phyloP scores from a whole-genome alignment of 768 basidiomycete genomes.

The Auriscalpium vulgare region DNA sequence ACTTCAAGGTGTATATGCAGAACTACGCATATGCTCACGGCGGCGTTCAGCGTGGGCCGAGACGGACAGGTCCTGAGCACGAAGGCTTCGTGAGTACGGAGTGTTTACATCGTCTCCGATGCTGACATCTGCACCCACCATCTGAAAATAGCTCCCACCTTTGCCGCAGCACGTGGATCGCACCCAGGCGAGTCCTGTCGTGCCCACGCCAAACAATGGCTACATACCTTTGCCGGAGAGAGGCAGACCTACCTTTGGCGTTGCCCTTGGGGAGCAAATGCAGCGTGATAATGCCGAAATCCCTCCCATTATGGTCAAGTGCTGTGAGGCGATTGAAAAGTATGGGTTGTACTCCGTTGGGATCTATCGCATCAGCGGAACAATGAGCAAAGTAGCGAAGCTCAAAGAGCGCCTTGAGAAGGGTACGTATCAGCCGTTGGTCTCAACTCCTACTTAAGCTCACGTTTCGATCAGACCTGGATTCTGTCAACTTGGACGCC shows the following conservation, averaged over 20 bases:
- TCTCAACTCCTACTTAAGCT: background rate
- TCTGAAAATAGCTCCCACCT: slow-evolving; percentile 7
- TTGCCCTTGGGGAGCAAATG: slow-evolving; percentile 92
- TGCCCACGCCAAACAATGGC: slow-evolving; percentile 21
- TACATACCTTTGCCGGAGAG: slow-evolving; percentile 39
- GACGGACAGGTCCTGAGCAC: slow-evolving; percentile 82
- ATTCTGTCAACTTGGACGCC: slow-evolving; percentile 77
- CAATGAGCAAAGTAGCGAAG: slow-evolving; percentile 75
- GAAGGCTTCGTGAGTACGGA: slow-evolving; percentile 85
- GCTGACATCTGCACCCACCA: no score
- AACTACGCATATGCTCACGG: slow-evolving; percentile 91
- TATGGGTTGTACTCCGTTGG: slow-evolving; percentile 80
- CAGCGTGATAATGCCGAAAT: slow-evolving; percentile 84
- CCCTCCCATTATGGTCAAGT: slow-evolving; percentile 81
- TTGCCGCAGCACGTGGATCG: slow-evolving; percentile 27
- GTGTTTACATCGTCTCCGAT: no score
- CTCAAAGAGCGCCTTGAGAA: slow-evolving; percentile 80
- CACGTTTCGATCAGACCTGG: slow-evolving; percentile 48
- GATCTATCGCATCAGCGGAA: slow-evolving; percentile 91
- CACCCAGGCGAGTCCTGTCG: slow-evolving; percentile 54
- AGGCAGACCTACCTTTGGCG: slow-evolving; percentile 81
- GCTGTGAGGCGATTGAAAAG: slow-evolving; percentile 86
- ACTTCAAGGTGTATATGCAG: slow-evolving; percentile 97
- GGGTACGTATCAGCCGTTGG: slow-evolving; percentile 38
- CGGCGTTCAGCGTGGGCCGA: slow-evolving; percentile 56